Conservation (phyloP, 2,329 filamentous ascomycete species). For the Scedosporium dehoogii region DNA sequence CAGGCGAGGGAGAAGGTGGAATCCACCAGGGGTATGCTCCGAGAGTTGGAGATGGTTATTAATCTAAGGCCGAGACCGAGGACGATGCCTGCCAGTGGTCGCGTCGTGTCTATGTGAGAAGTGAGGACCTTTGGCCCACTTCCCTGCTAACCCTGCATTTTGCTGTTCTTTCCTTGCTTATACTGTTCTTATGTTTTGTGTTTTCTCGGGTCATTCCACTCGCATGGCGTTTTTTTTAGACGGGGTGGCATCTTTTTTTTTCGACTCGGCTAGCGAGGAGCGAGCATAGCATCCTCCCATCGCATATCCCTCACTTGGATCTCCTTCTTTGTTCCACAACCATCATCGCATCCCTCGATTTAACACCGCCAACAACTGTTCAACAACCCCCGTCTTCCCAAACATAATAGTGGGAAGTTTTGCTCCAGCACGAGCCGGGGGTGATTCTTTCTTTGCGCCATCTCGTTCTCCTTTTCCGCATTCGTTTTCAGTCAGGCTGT, state of each 20-base stretch:
- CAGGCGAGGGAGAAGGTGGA: slow-evolving; percentile 64
- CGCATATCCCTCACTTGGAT: background rate
- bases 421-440: too few relatives aligned
- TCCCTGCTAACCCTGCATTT: background rate
- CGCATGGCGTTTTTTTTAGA: slow-evolving; percentile 2
- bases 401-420: too few relatives aligned
- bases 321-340: background rate
- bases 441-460: too few relatives aligned
- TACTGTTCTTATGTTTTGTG: slow-evolving; percentile 1
- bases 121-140: background rate
- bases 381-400: too few relatives aligned
- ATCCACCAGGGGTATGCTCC: slow-evolving; percentile 79
- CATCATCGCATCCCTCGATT: too few relatives aligned
- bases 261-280: background rate
- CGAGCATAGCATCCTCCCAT: background rate
- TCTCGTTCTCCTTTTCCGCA: too few relatives aligned
- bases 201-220: background rate
- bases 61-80: slow-evolving; percentile 33
- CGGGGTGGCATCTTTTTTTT: background rate
- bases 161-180: background rate
- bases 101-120: slow-evolving; percentile 9
- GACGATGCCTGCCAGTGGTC: slow-evolving; percentile 6
- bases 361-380: too few relatives aligned
- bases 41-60: slow-evolving; percentile 87
- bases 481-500: too few relatives aligned